phyloP scores from a whole-genome alignment of 2,329 filamentous ascomycete genomes.

The Penicillium vulpinum region DNA sequence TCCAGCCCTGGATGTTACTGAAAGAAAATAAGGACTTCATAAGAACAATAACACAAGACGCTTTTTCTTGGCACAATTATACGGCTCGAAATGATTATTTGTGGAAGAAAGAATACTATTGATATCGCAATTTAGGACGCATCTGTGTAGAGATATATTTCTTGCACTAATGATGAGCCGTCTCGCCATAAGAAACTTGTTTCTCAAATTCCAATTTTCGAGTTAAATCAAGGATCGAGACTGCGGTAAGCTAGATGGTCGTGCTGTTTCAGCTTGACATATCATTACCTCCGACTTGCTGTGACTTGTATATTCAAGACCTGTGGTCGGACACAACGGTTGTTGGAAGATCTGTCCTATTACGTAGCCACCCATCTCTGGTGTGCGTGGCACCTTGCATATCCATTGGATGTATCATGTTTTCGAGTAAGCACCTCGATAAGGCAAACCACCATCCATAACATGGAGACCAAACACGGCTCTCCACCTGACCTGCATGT shows the following conservation, averaged over 20 bases:
- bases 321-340: neutral
- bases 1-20: neutral
- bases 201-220: neutral
- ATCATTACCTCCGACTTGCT: neutral
- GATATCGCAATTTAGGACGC: neutral
- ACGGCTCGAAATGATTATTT: neutral
- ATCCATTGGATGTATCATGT: neutral
- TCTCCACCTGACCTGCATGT: constrained; percentile 8
- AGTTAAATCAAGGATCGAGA: neutral
- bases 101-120: too few species aligned
- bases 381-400: neutral
- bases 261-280: too few species aligned
- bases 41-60: neutral
- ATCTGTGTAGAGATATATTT: neutral
- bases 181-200: neutral
- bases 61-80: too few species aligned
- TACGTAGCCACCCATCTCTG: neutral
- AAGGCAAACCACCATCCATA: neutral
- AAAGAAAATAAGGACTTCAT: neutral
- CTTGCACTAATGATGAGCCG: neutral
- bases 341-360: neutral
- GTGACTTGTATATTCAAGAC: neutral
- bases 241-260: neutral
- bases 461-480: neutral
- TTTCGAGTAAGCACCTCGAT: neutral